Evolutionary conservation across 164 flowering plant species (phyloP).

Genomic region (Aristolochia californica): DNA sequence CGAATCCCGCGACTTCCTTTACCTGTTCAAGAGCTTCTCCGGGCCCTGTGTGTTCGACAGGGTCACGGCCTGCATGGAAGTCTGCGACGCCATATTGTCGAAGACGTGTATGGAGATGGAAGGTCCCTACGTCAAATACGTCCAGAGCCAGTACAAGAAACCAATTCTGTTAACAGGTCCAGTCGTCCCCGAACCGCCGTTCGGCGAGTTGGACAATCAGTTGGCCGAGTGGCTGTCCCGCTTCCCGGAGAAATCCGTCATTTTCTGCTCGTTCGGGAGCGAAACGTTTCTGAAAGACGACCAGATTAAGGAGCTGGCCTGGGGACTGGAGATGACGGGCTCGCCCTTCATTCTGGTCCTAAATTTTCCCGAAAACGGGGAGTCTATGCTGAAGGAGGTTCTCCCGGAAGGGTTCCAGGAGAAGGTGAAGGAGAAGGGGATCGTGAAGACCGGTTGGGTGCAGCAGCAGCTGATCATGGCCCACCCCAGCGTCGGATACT

Average conservation of each 20-base stretch:
- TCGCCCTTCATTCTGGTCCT: slow-evolving; percentile 11
- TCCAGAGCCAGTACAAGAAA: slow-evolving; percentile 6
- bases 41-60: slow-evolving; percentile 5
- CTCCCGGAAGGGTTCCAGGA: slow-evolving; percentile 10
- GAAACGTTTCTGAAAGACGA: slow-evolving; percentile 5
- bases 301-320: slow-evolving; percentile 10
- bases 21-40: slow-evolving; percentile 12
- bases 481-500: slow-evolving; percentile 46
- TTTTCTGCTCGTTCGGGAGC: slow-evolving; percentile 15
- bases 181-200: not conserved
- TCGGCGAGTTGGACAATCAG: not conserved
- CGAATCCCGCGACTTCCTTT: slow-evolving; percentile 11
- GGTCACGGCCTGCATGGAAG: not conserved
- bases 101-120: slow-evolving; percentile 14
- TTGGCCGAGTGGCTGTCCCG: slow-evolving; percentile 11
- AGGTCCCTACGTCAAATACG: slow-evolving; percentile 10
- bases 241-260: slow-evolving; percentile 8
- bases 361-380: slow-evolving; percentile 3
- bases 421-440: slow-evolving; percentile 12
- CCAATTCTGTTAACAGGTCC: slow-evolving; percentile 13
- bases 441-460: slow-evolving; percentile 16
- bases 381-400: not conserved
- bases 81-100: not conserved
- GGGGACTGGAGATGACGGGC: slow-evolving; percentile 11
- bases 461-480: slow-evolving; percentile 20